Percentiles rank a stretch among this genome's conserved stretches.
Evolutionary conservation across 2,329 filamentous ascomycete species (phyloP).

Genomic region (Simplicillium sp.): DNA sequence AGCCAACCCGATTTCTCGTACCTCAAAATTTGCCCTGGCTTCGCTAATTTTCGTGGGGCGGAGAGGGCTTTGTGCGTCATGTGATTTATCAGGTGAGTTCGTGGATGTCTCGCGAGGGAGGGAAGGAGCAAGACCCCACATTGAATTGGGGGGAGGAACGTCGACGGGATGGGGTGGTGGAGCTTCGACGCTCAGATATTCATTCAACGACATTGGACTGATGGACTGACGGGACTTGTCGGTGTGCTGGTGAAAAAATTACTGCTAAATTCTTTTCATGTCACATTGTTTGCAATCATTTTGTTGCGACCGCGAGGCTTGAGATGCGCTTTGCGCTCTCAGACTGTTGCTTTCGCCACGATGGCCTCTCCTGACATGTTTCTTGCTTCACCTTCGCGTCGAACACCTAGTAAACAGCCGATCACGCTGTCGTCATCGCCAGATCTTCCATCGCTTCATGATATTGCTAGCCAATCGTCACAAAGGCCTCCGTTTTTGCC

Average conservation of each 20-base stretch:
- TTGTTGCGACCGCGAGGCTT: slow-evolving; percentile 6
- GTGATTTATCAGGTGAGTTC: slow-evolving; percentile 23
- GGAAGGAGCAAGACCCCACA: background rate
- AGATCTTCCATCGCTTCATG: slow-evolving; percentile 41
- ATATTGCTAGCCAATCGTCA: slow-evolving; percentile 30
- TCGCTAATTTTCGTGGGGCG: slow-evolving; percentile 25
- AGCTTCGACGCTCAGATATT: background rate
- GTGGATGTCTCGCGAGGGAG: slow-evolving; percentile 18
- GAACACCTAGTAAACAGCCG: slow-evolving; percentile 20
- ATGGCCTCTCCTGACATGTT: slow-evolving; percentile 25
- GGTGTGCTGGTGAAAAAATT: too few relatives aligned
- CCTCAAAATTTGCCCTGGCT: slow-evolving; percentile 23
- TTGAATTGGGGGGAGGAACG: background rate
- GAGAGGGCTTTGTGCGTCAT: slow-evolving; percentile 25
- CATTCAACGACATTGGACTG: too few relatives aligned
- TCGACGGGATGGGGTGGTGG: background rate
- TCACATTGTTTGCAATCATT: too few relatives aligned
- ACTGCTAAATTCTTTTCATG: too few relatives aligned
- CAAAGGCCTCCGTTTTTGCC: slow-evolving; percentile 2
- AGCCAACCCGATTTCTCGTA: background rate
- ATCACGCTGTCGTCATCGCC: slow-evolving; percentile 39
- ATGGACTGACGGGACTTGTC: too few relatives aligned
- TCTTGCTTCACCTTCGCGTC: slow-evolving; percentile 18
- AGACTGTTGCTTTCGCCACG: slow-evolving; percentile 13
- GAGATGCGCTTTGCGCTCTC: slow-evolving; percentile 40